A percentile compares a stretch with the other conserved stretches of the same genome.
Evolutionary conservation across 169 alveolate species (phyloP).

Genomic region (Plasmodium knowlesi): DNA sequence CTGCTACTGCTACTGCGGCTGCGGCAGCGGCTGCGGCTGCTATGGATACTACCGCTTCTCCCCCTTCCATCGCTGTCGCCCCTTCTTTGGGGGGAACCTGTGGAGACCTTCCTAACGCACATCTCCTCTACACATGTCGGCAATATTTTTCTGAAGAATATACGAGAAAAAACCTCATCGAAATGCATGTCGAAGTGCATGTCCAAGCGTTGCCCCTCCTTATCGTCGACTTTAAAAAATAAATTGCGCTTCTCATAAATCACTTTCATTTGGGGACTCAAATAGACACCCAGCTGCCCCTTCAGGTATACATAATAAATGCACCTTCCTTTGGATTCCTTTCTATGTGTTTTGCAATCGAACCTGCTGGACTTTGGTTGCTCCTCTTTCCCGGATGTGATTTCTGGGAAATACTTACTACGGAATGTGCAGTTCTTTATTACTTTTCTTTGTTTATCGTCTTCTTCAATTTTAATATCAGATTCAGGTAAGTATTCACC

Average conservation of each 20-base stretch:
- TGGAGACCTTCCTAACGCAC: background rate
- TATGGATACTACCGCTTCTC: background rate
- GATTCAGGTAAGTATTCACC: background rate
- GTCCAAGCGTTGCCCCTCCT: background rate
- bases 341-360: background rate
- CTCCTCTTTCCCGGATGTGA: background rate
- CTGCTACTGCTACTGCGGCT: background rate
- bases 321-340: background rate
- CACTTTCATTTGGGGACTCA: conserved; percentile 3
- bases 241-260: conserved; percentile 4
- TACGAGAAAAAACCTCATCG: background rate
- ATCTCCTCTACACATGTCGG: conserved; percentile 7
- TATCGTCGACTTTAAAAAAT: background rate
- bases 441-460: background rate
- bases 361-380: background rate
- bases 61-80: background rate
- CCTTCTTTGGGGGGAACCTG: background rate
- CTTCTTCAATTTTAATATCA: background rate
- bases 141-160: conserved; percentile 6
- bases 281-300: conserved; percentile 8
- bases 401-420: background rate
- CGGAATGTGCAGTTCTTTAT: background rate
- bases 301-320: conserved; percentile 2
- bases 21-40: background rate
- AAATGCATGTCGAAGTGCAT: conserved; percentile 31